These are phyloP conservation scores for Aspergillus thermomutatus DNA, from an alignment of 2,329 filamentous ascomycete genomes.

Conservation along the genomic window DNA sequence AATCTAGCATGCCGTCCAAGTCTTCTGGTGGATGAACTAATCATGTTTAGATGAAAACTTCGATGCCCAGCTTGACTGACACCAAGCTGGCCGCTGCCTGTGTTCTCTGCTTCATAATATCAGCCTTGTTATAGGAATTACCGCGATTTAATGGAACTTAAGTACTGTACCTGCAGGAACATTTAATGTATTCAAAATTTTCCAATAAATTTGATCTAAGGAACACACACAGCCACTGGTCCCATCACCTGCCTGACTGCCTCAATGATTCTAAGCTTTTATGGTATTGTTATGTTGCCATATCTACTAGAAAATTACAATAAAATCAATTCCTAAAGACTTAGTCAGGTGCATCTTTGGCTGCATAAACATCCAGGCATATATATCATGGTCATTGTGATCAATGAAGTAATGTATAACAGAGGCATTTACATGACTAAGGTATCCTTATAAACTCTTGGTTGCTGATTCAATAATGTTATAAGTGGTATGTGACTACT, in stretches of 20 bases:
- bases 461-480: too few species aligned
- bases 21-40: too few species aligned
- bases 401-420: background rate
- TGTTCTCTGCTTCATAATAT: too few species aligned
- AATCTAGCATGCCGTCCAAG: too few species aligned
- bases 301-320: background rate
- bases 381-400: background rate
- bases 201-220: background rate
- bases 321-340: too few species aligned
- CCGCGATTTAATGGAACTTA: background rate
- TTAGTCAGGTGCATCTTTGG: too few species aligned
- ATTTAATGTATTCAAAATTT: background rate
- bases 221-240: background rate
- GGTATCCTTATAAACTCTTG: background rate
- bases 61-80: too few species aligned
- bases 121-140: background rate
- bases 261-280: background rate
- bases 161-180: background rate
- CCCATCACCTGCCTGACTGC: background rate
- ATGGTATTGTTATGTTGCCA: background rate
- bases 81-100: too few species aligned
- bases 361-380: background rate
- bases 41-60: too few species aligned
- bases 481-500: too few species aligned
- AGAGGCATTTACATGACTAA: background rate